A percentile compares a stretch with the other conserved stretches of the same genome.
Conservation (phyloP, 2,329 filamentous ascomycete genomes). For the Orbilia brochopaga region DNA sequence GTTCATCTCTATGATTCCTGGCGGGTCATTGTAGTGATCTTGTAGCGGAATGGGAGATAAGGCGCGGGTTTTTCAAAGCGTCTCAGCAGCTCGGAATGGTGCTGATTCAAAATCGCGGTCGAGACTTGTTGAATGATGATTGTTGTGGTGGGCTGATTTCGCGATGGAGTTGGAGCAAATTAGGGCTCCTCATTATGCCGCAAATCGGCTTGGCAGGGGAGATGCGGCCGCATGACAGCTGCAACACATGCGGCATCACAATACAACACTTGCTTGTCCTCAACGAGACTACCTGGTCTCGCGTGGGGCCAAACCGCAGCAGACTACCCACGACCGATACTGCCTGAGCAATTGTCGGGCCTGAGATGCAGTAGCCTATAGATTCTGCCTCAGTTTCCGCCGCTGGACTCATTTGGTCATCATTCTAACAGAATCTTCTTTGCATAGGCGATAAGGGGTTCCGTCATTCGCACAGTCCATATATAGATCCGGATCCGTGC, state of each 20-base stretch:
- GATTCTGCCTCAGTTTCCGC: too few relatives aligned
- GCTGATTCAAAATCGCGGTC: background rate
- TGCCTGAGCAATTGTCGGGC: too few relatives aligned
- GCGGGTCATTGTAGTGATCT: background rate
- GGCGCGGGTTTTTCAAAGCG: background rate
- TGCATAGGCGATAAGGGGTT: too few relatives aligned
- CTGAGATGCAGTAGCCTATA: too few relatives aligned
- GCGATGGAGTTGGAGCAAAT: background rate
- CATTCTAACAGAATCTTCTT: too few relatives aligned
- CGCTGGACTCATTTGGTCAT: too few relatives aligned
- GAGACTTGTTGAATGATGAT: background rate
- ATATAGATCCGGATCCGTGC: too few relatives aligned
- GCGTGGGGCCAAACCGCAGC: too few relatives aligned
- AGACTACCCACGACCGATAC: too few relatives aligned
- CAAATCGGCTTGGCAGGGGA: background rate
- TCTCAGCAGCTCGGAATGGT: background rate
- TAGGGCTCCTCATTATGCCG: background rate
- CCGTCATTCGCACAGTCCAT: too few relatives aligned
- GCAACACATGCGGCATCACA: slow-evolving; percentile 3
- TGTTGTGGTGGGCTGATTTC: background rate
- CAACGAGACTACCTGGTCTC: too few relatives aligned
- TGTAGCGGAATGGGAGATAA: background rate
- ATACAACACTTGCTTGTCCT: background rate
- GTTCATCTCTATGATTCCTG: background rate
- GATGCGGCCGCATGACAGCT: background rate